These are phyloP conservation scores for Pinguiococcus pyrenoidosus DNA, from an alignment of 108 stramenopile species.

Conservation along the genomic window DNA sequence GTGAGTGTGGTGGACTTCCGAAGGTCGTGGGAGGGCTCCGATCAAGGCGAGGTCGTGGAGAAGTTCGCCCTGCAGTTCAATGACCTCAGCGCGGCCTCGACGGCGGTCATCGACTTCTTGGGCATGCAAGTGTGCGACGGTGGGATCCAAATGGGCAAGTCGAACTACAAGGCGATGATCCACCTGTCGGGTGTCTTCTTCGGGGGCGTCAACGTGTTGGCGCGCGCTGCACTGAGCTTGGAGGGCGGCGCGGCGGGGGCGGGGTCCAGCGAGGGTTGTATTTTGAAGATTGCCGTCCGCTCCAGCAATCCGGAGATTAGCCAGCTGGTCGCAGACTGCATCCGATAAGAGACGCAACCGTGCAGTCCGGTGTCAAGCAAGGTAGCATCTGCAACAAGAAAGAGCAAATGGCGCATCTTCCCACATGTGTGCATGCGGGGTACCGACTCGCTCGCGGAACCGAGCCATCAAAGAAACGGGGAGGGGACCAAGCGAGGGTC, in stretches of 20 bases:
- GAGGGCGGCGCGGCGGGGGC: not conserved
- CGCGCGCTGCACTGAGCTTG: not conserved
- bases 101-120: slow-evolving; percentile 60
- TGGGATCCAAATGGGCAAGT: slow-evolving; percentile 27
- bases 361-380: no score
- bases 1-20: slow-evolving; percentile 62
- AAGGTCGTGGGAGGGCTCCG: slow-evolving; percentile 62
- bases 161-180: slow-evolving; percentile 3
- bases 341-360: no score
- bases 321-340: slow-evolving; percentile 68
- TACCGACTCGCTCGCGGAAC: no score
- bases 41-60: slow-evolving; percentile 68
- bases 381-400: no score
- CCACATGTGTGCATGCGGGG: no score
- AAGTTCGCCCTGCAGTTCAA: slow-evolving; percentile 80
- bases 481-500: no score
- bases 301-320: slow-evolving; percentile 54
- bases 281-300: slow-evolving; percentile 60
- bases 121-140: slow-evolving; percentile 86
- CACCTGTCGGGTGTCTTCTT: slow-evolving; percentile 19
- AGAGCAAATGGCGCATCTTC: no score
- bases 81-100: slow-evolving; percentile 63
- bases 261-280: not conserved
- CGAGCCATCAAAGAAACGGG: no score
- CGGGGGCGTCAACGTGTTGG: slow-evolving; percentile 15